phyloP scores from a whole-genome alignment of 2,329 filamentous ascomycete genomes.

The Gyromitra esculenta region DNA sequence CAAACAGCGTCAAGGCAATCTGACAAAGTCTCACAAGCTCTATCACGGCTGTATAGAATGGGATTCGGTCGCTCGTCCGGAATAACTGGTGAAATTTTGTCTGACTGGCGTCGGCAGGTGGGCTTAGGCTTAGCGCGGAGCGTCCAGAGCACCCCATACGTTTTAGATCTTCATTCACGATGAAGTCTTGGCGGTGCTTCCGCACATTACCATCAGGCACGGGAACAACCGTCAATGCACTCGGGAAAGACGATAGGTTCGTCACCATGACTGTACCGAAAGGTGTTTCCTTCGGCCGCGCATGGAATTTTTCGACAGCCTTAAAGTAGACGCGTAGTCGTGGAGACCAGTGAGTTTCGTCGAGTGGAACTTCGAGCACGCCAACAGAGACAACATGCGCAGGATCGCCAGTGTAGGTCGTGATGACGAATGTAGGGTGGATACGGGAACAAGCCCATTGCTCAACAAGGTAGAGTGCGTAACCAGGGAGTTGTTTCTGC shows the following conservation, averaged over 20 bases:
- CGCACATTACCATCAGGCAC: conserved; percentile 87
- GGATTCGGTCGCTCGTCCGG: conserved; percentile 82
- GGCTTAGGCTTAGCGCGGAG: conserved; percentile 80
- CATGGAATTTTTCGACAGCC: conserved; percentile 84
- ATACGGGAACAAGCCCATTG: conserved; percentile 96
- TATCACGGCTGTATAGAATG: conserved; percentile 79
- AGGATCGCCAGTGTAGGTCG: conserved; percentile 88
- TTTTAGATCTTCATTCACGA: conserved; percentile 94
- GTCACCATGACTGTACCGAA: conserved; percentile 91
- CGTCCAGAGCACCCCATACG: conserved; percentile 90
- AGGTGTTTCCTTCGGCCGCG: conserved; percentile 80
- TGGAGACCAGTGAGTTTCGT: conserved; percentile 81
- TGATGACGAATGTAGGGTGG: conserved; percentile 90
- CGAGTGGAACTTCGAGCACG: conserved; percentile 81
- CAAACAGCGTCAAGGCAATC: conserved; percentile 85
- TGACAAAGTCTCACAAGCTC: conserved; percentile 94
- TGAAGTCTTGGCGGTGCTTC: conserved; percentile 82
- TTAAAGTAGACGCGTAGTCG: conserved; percentile 84
- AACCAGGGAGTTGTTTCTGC: conserved; percentile 76
- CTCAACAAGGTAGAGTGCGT: conserved; percentile 93
- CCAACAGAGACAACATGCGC: conserved; percentile 80
- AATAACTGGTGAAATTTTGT: conserved; percentile 94
- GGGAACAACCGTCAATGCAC: conserved; percentile 87
- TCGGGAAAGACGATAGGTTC: conserved; percentile 90
- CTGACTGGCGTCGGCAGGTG: conserved; percentile 81